These are phyloP conservation scores for Dalbergia cochinchinensis DNA, from an alignment of 306 rosid genomes.

Conservation along the genomic window DNA sequence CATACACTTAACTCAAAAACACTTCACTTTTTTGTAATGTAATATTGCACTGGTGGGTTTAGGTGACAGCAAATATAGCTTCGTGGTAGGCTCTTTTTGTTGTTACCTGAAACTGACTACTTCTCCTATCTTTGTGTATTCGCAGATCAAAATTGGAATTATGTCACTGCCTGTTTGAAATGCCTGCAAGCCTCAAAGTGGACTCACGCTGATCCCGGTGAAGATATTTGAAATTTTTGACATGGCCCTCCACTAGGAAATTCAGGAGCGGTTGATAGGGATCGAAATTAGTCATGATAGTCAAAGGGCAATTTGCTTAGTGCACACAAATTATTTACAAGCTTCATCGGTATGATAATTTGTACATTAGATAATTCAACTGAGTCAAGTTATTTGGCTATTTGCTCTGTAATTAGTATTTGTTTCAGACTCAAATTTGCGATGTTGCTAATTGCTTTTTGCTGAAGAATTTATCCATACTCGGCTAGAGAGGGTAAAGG, in stretches of 20 bases:
- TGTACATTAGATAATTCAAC: constrained; percentile 13
- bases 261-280: constrained; percentile 28
- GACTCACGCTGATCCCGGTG: constrained; percentile 17
- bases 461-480: not conserved
- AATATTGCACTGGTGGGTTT: constrained; percentile 18
- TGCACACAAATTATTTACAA: not conserved
- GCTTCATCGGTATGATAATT: not conserved
- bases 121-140: constrained; percentile 35
- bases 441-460: constrained; percentile 31
- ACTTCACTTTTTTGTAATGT: not conserved
- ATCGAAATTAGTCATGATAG: constrained; percentile 13
- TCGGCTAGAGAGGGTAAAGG: not conserved
- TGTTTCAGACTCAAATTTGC: constrained; percentile 25
- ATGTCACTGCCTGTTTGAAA: constrained; percentile 35
- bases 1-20: not conserved
- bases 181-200: constrained; percentile 42
- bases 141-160: constrained; percentile 44
- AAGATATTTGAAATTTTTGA: constrained; percentile 30
- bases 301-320: constrained; percentile 27
- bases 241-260: not conserved
- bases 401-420: constrained; percentile 26
- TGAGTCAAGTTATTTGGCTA: constrained; percentile 3
- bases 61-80: constrained; percentile 23
- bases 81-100: not conserved
- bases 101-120: not conserved